A percentile compares a stretch with the other conserved stretches of the same genome.
phyloP scores from a whole-genome alignment of 768 basidiomycete genomes.

The Macrolepiota albuminosa region DNA sequence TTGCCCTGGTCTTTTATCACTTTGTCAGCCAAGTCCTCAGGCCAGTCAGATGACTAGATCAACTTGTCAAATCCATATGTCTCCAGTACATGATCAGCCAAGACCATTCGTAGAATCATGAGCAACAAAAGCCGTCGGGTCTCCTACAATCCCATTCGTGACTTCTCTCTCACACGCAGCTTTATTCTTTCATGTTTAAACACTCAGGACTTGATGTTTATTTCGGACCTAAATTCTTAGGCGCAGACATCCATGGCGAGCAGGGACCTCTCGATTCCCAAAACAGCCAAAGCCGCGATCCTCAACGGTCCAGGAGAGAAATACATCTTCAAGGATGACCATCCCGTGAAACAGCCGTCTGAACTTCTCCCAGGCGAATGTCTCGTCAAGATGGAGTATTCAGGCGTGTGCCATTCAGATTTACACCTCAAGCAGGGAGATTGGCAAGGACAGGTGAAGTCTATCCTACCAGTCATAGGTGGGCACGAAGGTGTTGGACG shows the following conservation, averaged over 20 bases:
- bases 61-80: not conserved
- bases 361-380: conserved; percentile 60
- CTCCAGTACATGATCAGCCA: not conserved
- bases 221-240: not conserved
- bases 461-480: conserved; percentile 56
- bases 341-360: conserved; percentile 53
- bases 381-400: conserved; percentile 66
- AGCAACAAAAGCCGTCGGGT: not conserved
- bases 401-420: conserved; percentile 69
- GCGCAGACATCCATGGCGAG: not conserved
- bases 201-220: not conserved
- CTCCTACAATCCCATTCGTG: not conserved
- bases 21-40: no score
- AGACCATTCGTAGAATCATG: not conserved
- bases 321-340: conserved; percentile 31
- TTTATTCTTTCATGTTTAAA: not conserved
- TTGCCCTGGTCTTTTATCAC: no score
- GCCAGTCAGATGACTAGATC: not conserved
- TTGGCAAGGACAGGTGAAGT: conserved; percentile 45
- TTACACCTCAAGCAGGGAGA: conserved; percentile 54
- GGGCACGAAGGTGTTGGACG: conserved; percentile 80
- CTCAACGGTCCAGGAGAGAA: conserved; percentile 24
- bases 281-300: conserved; percentile 34
- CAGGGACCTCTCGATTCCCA: conserved; percentile 21
- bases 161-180: no score